Evolutionary conservation across 805 yeast species (phyloP), one percentile per base, ranked within the genome.

Genomic region (Ogataea zsoltii): DNA sequence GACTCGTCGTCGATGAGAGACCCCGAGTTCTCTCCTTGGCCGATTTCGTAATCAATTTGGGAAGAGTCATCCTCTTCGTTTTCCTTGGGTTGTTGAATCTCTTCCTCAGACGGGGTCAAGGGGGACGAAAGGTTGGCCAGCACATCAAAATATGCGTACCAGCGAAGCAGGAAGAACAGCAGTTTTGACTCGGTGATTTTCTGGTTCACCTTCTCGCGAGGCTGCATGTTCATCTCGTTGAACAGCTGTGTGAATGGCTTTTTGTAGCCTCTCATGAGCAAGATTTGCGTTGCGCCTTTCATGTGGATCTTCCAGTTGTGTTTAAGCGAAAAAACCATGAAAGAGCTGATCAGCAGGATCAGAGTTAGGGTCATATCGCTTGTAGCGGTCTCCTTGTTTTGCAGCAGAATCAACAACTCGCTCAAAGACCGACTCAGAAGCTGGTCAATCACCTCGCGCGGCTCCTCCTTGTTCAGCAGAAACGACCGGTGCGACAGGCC

Each of bases 71-170:
- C 42, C 14, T 14, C 17, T 2, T 34, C 19, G 14, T 36, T 32
- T 17, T 33, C 28, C 6, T 31, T 35, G 14, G 29, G 49, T 18
- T 37, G 33, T 3, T 44, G 21, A 10, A 65, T 12, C 19, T 65
- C 67, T 2, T 50, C 57, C 1, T 42, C 38, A 4, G 65, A 37
- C 28, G 70, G 67, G 19, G 57, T 58, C 33, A 63, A 46, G 2
- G 85, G 74, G 0, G 88, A 74, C 1, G 87, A 77, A 18, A 85
- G 65, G 0, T 80, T 74, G 0, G 88, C 84, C 16, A 85, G 69
- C 2, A 83, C 77, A 55, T 83, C 89, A 28, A 82, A 65, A 56
- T 82, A 85, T 0, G 80, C 82, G 58, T 80, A 84, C 88, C 89
- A 83, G 41, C 90, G 65, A 51, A 76, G 68, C 36, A 85, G 66